Percentiles rank a stretch among this genome's conserved stretches.
These are phyloP conservation scores for Parasitella parasitica DNA, from an alignment of 371 early-diverging fungal species.

Conservation along the genomic window DNA sequence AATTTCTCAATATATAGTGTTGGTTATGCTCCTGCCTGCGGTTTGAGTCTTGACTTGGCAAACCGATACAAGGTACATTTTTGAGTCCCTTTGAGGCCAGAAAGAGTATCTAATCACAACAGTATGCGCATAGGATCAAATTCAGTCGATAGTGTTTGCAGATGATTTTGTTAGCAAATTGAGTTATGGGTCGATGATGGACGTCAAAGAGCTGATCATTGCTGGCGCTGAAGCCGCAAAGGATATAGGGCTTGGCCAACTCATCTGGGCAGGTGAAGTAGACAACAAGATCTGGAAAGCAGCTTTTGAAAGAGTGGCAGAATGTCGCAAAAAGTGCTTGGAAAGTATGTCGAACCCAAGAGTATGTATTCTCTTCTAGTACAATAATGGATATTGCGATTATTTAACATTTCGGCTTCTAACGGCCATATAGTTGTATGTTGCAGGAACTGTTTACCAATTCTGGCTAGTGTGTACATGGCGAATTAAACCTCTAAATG, in stretches of 20 bases:
- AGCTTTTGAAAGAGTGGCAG: slow-evolving; percentile 31
- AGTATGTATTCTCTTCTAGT: slow-evolving; percentile 16
- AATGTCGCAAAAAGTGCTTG: slow-evolving; percentile 26
- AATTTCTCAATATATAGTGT: slow-evolving; percentile 31
- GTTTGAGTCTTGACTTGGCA: slow-evolving; percentile 33
- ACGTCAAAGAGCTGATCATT: slow-evolving; percentile 39
- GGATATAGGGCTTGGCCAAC: slow-evolving; percentile 25
- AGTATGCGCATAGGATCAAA: slow-evolving; percentile 35
- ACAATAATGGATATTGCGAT: no score
- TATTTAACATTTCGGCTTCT: neutral
- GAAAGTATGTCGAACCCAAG: slow-evolving; percentile 34
- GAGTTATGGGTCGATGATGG: slow-evolving; percentile 49
- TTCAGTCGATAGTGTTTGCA: slow-evolving; percentile 42
- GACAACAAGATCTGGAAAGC: slow-evolving; percentile 29
- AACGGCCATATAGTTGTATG: slow-evolving; percentile 27
- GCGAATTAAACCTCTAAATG: no score
- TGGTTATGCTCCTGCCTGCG: slow-evolving; percentile 44
- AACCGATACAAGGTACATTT: slow-evolving; percentile 36
- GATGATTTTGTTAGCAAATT: slow-evolving; percentile 47
- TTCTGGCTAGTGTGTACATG: slow-evolving; percentile 37
- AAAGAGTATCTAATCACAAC: neutral
- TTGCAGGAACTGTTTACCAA: slow-evolving; percentile 43
- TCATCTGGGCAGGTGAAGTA: slow-evolving; percentile 24
- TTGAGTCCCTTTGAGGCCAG: neutral
- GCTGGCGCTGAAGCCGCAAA: slow-evolving; percentile 42